Evolutionary conservation across 2,329 filamentous ascomycete species (phyloP).

Genomic region (Aureobasidium vineae): DNA sequence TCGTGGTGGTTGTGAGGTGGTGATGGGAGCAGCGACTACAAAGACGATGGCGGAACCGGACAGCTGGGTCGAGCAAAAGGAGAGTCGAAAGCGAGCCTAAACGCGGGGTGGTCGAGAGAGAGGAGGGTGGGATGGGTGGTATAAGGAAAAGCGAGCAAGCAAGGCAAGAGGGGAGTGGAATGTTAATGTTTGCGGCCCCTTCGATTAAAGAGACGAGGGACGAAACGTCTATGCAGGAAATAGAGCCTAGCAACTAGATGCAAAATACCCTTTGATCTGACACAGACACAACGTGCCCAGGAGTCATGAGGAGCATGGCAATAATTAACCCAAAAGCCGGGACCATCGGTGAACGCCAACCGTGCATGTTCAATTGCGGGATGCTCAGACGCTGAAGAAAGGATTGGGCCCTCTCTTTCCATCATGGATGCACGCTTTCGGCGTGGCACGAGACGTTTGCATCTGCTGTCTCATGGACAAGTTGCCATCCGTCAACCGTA

Average conservation of each 20-base stretch:
- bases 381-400: slow-evolving; percentile 14
- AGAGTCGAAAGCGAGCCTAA: slow-evolving; percentile 10
- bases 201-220: slow-evolving; percentile 21
- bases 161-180: slow-evolving; percentile 26
- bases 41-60: slow-evolving; percentile 5
- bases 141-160: slow-evolving; percentile 22
- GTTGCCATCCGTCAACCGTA: slow-evolving; percentile 8
- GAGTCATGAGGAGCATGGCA: slow-evolving; percentile 27
- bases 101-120: slow-evolving; percentile 7
- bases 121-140: slow-evolving; percentile 18
- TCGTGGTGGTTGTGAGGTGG: not conserved
- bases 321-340: slow-evolving; percentile 26
- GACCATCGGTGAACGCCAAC: slow-evolving; percentile 26
- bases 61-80: slow-evolving; percentile 24
- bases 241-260: slow-evolving; percentile 26
- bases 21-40: slow-evolving; percentile 5
- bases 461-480: slow-evolving; percentile 25
- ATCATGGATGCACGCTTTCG: slow-evolving; percentile 23
- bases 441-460: slow-evolving; percentile 24
- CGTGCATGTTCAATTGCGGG: slow-evolving; percentile 26
- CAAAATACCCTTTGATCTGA: slow-evolving; percentile 26
- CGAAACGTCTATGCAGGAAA: slow-evolving; percentile 26
- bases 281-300: slow-evolving; percentile 24
- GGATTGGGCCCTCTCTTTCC: slow-evolving; percentile 1
- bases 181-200: slow-evolving; percentile 25